Base-by-base conservation (phyloP, 441 rosid genomes). In the Manihot esculenta region DNA sequence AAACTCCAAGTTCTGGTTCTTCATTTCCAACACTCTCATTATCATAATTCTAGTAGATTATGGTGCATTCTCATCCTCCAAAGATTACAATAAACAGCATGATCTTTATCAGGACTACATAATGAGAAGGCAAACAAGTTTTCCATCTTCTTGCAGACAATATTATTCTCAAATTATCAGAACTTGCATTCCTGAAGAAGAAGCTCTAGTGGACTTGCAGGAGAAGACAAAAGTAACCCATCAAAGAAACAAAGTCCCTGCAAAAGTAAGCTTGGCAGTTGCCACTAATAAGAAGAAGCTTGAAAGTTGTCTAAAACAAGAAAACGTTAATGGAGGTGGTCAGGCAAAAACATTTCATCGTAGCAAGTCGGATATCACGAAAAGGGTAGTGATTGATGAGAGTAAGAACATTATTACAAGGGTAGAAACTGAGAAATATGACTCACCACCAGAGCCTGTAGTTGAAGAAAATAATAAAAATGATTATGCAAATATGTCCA, bases 21-120 rank as follows among this genome's bases (percentile, higher is more conserved):
- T 83, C 78, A 80, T 91, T 65, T 86, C 89, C 74, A 91, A 84
- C 84, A 85, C 84, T 67, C 76, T 91, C 49, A 82, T 91, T 72
- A 76, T 86, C 78, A 80, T 89, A 63, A 82, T 87, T 38, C 83
- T 85, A 5, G 84, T 72, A 26, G 93, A 89, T 73, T 89, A 81
- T 48, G 85, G 87, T 17, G 78, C 83, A 26, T 88, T 87, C 80
- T 76, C 85, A 45, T 76, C 81, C 20, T 53, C 78, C 23, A 62
- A 50, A 26, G 27, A 56, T 35, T 68, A 74, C 42, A 70, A 74
- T 42, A 47, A 64, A 62, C 83, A 66, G 18, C 77, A 18, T 42
- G 81, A 82, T 59, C 35, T 77, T 42, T 76, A 83, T 57, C 66
- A 73, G 0, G 85, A 79, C 48, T 75, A 83, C 23, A 62, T 41